phyloP scores from a whole-genome alignment of 2,329 filamentous ascomycete genomes.

The Teratosphaeria epicoccoides region DNA sequence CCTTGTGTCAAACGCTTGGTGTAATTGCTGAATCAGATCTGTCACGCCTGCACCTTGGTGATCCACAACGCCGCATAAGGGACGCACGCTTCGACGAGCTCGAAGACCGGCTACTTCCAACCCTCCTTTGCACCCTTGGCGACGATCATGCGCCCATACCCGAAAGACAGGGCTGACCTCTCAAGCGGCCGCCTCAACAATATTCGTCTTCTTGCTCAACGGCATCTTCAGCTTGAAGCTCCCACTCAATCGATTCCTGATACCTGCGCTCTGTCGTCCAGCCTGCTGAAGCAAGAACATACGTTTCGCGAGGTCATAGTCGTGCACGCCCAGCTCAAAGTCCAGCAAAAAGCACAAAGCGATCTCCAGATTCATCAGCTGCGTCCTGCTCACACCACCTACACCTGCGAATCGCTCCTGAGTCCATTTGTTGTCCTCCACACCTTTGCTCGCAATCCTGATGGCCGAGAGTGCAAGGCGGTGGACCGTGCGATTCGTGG shows the following conservation, averaged over 20 bases:
- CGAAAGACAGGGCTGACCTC: background rate
- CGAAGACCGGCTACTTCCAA: too few relatives aligned
- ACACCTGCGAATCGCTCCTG: slow-evolving; percentile 77
- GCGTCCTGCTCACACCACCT: slow-evolving; percentile 71
- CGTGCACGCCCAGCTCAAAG: slow-evolving; percentile 53
- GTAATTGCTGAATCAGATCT: background rate
- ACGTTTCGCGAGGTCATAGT: slow-evolving; percentile 21
- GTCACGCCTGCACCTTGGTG: background rate
- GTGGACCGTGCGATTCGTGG: slow-evolving; percentile 77
- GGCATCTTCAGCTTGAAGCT: slow-evolving; percentile 24
- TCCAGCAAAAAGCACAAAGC: slow-evolving; percentile 58
- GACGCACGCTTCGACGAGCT: too few relatives aligned
- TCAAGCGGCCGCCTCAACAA: background rate
- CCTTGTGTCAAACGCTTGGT: background rate
- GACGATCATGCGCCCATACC: background rate
- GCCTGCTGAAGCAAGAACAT: slow-evolving; percentile 27
- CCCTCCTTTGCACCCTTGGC: too few relatives aligned
- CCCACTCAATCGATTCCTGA: slow-evolving; percentile 16
- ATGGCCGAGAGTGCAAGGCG: slow-evolving; percentile 74
- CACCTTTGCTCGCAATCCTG: slow-evolving; percentile 80
- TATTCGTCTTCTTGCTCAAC: slow-evolving; percentile 10
- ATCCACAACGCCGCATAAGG: background rate
- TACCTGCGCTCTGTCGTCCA: slow-evolving; percentile 17
- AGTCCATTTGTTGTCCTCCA: slow-evolving; percentile 85
- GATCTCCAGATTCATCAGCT: slow-evolving; percentile 78